A percentile compares a stretch with the other conserved stretches of the same genome.
Conservation (phyloP, 2,329 filamentous ascomycete genomes). For the Colletotrichum godetiae region DNA sequence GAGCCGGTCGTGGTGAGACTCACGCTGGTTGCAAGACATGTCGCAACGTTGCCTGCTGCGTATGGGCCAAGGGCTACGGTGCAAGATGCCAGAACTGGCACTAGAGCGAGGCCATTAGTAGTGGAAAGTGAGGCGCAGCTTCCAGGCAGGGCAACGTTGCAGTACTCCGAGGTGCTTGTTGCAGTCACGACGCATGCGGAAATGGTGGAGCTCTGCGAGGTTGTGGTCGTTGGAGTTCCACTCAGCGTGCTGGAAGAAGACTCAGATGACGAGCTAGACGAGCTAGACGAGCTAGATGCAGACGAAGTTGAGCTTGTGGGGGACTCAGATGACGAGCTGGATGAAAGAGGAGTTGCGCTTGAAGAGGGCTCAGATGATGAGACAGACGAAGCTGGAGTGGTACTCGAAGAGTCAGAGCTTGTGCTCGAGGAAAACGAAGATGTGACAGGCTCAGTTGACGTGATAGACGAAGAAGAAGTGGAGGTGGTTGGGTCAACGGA, state of each 20-base stretch:
- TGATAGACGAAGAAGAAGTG: neutral
- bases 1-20: neutral
- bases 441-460: neutral
- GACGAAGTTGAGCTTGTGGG: neutral
- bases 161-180: neutral
- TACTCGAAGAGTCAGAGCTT: neutral
- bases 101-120: neutral
- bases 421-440: neutral
- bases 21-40: neutral
- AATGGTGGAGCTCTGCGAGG: neutral
- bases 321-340: neutral
- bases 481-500: neutral
- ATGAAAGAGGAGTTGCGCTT: too few species aligned
- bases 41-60: neutral
- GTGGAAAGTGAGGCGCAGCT: neutral
- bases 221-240: neutral
- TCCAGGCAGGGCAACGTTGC: neutral
- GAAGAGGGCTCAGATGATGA: neutral
- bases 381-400: neutral
- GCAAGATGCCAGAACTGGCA: neutral
- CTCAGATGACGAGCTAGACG: neutral
- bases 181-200: neutral
- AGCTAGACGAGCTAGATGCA: neutral
- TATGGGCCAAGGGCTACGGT: neutral
- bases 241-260: neutral